Conservation (phyloP, 2,329 filamentous ascomycete genomes). For the Alternaria ventricosa region DNA sequence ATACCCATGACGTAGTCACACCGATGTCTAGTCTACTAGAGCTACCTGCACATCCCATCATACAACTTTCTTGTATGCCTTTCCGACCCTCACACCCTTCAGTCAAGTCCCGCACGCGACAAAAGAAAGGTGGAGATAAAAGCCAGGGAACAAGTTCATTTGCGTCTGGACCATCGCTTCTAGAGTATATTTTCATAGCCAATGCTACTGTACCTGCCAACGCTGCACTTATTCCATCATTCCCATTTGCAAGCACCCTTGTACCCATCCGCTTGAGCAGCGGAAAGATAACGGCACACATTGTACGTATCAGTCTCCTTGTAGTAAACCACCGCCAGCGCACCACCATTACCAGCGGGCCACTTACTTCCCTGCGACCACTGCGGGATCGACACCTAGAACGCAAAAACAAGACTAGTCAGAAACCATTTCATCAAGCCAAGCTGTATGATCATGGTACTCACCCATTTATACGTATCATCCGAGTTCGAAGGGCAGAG, state of each 20-base stretch:
- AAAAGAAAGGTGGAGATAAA: too few species aligned
- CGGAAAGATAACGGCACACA: not conserved
- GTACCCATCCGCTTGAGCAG: not conserved
- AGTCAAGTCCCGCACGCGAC: too few species aligned
- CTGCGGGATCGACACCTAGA: not conserved
- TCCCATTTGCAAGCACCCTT: not conserved
- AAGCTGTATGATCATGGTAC: not conserved
- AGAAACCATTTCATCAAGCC: not conserved
- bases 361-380: not conserved
- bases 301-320: slow-evolving; percentile 11
- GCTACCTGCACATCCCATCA: too few species aligned
- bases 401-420: not conserved
- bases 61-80: too few species aligned
- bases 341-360: not conserved
- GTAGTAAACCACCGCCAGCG: slow-evolving; percentile 5
- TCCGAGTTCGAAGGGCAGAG: not conserved
- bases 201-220: too few species aligned
- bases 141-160: too few species aligned
- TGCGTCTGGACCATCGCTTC: too few species aligned
- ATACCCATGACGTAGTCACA: too few species aligned
- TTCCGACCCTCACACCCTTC: too few species aligned
- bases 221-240: too few species aligned
- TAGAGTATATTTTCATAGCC: too few species aligned
- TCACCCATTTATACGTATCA: not conserved
- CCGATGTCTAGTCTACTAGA: too few species aligned